phyloP scores from a whole-genome alignment of 2,329 filamentous ascomycete genomes.

The Talaromyces pinophilus region DNA sequence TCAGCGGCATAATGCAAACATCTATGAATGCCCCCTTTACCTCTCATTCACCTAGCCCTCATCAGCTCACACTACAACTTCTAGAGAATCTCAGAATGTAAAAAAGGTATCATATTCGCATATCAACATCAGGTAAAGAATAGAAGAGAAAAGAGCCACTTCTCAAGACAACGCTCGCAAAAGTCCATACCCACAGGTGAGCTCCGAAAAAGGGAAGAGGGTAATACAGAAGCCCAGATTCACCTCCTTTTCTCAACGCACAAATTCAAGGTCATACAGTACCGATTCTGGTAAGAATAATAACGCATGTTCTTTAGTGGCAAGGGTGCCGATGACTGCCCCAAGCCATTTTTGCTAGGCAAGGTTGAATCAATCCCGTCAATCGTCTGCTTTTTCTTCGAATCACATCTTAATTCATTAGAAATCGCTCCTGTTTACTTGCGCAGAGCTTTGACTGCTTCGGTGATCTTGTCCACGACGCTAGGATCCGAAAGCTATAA shows the following conservation, averaged over 20 bases:
- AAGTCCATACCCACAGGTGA: not conserved
- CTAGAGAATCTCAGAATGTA: not conserved
- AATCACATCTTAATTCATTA: not conserved
- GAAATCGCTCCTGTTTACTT: constrained; percentile 30
- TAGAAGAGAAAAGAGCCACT: not conserved
- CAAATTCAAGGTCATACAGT: not conserved
- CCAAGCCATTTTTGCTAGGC: not conserved
- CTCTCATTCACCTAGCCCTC: not conserved
- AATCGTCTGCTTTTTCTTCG: not conserved
- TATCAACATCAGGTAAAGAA: not conserved
- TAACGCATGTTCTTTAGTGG: not conserved
- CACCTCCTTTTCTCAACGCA: not conserved
- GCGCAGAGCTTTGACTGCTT: constrained; percentile 64
- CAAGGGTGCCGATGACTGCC: not conserved
- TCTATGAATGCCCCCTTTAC: not conserved
- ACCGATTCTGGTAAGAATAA: not conserved
- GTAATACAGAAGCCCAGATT: not conserved
- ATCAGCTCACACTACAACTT: not conserved
- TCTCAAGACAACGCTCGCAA: not conserved
- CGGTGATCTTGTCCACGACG: constrained; percentile 88
- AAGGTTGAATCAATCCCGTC: not conserved
- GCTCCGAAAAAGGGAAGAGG: not conserved
- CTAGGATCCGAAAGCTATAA: constrained; percentile 79
- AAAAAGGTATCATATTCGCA: constrained; percentile 16
- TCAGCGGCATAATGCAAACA: not conserved